Evolutionary conservation across 2,329 filamentous ascomycete genomes (phyloP).

Genomic region (Cercospora berteroae): DNA sequence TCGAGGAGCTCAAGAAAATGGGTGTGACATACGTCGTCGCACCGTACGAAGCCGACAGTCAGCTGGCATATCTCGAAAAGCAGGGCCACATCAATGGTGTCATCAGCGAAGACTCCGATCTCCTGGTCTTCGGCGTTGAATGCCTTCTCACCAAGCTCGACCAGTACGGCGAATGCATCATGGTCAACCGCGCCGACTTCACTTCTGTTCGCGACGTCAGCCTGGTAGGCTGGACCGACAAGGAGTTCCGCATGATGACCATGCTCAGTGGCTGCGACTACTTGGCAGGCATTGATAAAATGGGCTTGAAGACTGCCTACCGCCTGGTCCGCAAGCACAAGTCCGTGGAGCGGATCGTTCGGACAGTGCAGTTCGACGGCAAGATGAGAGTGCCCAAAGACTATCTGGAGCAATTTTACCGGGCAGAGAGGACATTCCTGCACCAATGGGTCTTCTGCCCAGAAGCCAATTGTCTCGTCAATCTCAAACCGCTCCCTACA

Average conservation of each 20-base stretch:
- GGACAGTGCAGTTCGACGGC: slow-evolving; percentile 83
- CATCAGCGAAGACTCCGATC: slow-evolving; percentile 91
- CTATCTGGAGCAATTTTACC: slow-evolving; percentile 76
- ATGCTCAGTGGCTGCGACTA: slow-evolving; percentile 98
- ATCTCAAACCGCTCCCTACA: slow-evolving; percentile 66
- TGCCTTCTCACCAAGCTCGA: slow-evolving; percentile 90
- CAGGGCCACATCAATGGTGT: slow-evolving; percentile 83
- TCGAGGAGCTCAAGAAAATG: slow-evolving; percentile 82
- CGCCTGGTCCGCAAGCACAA: slow-evolving; percentile 87
- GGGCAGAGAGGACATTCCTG: slow-evolving; percentile 88
- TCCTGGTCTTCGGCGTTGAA: slow-evolving; percentile 91
- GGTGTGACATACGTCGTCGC: slow-evolving; percentile 86
- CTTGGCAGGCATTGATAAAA: slow-evolving; percentile 75
- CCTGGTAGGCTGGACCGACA: slow-evolving; percentile 86
- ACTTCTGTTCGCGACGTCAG: slow-evolving; percentile 84
- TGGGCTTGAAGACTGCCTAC: slow-evolving; percentile 92
- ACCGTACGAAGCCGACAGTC: slow-evolving; percentile 96
- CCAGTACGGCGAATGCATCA: slow-evolving; percentile 87
- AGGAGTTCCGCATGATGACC: slow-evolving; percentile 89
- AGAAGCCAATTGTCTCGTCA: slow-evolving; percentile 65
- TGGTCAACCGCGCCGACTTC: slow-evolving; percentile 87
- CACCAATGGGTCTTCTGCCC: slow-evolving; percentile 96
- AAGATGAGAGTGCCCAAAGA: slow-evolving; percentile 76
- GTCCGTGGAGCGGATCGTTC: slow-evolving; percentile 75
- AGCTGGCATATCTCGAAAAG: slow-evolving; percentile 88